Evolutionary conservation across 352 stramenopile genomes (phyloP), one percentile per base, ranked within the genome.

Genomic region (Phytophthora gonapodyides): DNA sequence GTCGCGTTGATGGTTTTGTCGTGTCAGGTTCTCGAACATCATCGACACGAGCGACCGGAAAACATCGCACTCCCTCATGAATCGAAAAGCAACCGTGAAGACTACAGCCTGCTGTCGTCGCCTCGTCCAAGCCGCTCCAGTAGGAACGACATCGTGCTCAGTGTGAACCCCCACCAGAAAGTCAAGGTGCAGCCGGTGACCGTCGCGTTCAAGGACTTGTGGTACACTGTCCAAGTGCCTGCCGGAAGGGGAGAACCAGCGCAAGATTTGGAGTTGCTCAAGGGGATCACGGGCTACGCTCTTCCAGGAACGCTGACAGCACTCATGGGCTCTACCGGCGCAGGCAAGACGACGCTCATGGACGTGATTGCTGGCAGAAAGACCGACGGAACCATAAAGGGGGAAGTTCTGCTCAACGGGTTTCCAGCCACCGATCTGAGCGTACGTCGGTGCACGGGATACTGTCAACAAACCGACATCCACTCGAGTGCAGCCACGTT

Each of bases 291-390:
- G 2, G 49, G 49, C 8, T 57, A 57, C 27, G 49, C 49, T 0
- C 12, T 57, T 8, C 57, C 81, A n/a, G 83, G 84, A 1, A 67
- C 65, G 1, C 82, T 91, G 37, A 86, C 78, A 2, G 83, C 83
- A 7, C 40, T 93, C 2, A 91, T 91, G 78, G 83, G 84, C 1
- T 83, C 78, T 0, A 79, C 72, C 13, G 84, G 85, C 24, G 83
- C 88, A 21, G 90, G 93, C 9, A 98, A 98, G 67, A 97, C 93
- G 7, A 98, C 95, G 4, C 69, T 98, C 1, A 93, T 98, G 71
- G 93, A 99, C 67, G 93, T 98, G 6, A 94, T 57, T n/a, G 49
- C 49, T 9, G 49, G 49, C 27, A 4, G 49, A 19, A 57, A 57
- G 49, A 57, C 49, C 98, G 73, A 57, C 9, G 94, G 95, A 19